Evolutionary conservation across 1,284 basidiomycete genomes (phyloP).

Genomic region (Pseudozyma pruni): DNA sequence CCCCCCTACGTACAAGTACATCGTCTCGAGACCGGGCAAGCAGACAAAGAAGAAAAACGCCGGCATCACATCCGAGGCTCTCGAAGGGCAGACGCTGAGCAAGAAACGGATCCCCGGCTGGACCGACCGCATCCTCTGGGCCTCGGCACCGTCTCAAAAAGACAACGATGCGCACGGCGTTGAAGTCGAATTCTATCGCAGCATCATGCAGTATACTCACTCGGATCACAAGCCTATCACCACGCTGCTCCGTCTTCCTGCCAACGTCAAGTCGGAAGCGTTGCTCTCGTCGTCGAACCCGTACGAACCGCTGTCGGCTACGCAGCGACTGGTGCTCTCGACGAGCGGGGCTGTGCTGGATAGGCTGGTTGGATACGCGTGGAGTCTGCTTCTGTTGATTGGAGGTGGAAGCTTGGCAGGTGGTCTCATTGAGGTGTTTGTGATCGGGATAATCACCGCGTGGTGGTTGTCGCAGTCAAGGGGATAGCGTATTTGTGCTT

Average conservation of each 20-base stretch:
- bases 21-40: constrained; percentile 33
- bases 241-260: constrained; percentile 60
- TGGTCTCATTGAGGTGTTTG: constrained; percentile 49
- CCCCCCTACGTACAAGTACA: constrained; percentile 67
- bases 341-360: constrained; percentile 75
- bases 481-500: background rate
- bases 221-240: constrained; percentile 68
- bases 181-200: constrained; percentile 63
- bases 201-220: constrained; percentile 63
- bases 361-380: constrained; percentile 77
- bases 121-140: constrained; percentile 92
- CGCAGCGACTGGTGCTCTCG: constrained; percentile 50
- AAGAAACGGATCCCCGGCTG: constrained; percentile 85
- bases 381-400: constrained; percentile 78
- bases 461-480: constrained; percentile 53
- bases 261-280: constrained; percentile 70
- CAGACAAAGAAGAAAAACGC: constrained; percentile 39
- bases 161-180: constrained; percentile 40
- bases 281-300: constrained; percentile 70
- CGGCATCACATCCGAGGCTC: constrained; percentile 32
- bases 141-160: constrained; percentile 61
- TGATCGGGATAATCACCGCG: constrained; percentile 45
- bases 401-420: constrained; percentile 76
- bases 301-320: constrained; percentile 19
- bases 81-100: constrained; percentile 69